Evolutionary conservation across 768 basidiomycete genomes (phyloP), one percentile per base, ranked within the genome.

Genomic region (Trametes villosa): DNA sequence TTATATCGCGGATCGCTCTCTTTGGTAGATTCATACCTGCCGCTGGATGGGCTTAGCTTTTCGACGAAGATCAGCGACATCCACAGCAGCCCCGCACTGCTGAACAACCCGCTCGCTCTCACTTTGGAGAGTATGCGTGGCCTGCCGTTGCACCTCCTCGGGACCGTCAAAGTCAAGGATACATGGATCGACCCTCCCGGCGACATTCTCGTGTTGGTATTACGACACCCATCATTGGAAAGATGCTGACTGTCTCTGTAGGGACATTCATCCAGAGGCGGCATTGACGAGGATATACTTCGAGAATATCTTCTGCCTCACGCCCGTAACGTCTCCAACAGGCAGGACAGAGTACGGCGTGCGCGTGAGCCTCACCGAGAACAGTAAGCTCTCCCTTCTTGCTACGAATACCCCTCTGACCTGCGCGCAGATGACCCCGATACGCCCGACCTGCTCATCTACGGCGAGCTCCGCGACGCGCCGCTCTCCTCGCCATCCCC

Each of bases 81-180:
- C 33, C 50, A 55, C 66, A 59, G 45, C 26, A 65, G 45, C 17
- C 51, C 63, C 1, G 59, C 66, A 18, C 75, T 92, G 15, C 78
- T 92, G 22, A 77, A 87, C 62, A 90, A 88, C 63, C 85, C 86
- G 0, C 76, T 92, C 13, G 87, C 91, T 4, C 72, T 92, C 22
- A 86, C 88, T 0, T 70, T 92, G 51, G 91, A 92, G 73, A 89
- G 85, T 71, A 91, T 92, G 89, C 89, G 89, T 38, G 87, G 89
- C 18, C 74, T 88, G 20, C 87, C 86, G 1, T 73, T 92, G 20
- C 78, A 83, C 34, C 81, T 89, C 59, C 75, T 84, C 49, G 87
- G 84, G 3, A 77, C 78, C 0, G 79, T 83, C 18, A 77, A 75
- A 29, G 71, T 90, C 38, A 70, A 76, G 36, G 83, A 87, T 52